Base-by-base conservation (phyloP, 139 green algal species). In the Pseudopediastrum boryanum region DNA sequence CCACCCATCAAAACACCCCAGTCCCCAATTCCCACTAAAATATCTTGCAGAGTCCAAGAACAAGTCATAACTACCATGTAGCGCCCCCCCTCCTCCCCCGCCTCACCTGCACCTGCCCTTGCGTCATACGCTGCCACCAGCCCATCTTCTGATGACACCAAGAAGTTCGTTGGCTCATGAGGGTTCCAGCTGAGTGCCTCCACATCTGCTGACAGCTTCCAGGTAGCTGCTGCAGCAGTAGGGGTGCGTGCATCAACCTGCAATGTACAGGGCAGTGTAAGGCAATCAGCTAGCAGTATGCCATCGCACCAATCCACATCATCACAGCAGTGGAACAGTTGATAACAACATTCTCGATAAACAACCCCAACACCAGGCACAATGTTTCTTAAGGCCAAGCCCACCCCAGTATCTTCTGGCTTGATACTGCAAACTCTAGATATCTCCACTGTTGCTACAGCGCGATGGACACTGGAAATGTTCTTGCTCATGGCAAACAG, bases 141-240 rank as follows among this genome's bases (percentile, higher is more conserved):
- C 52, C 93, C 93, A 70, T 97, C 87, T 69, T 97, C 94, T 9
- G 64, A 79, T 8, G 93, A 93, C n/a, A 96, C 95, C 65, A 98
- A 75, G 86, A 99, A 98, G 39, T 75, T 77, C 3, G 90, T 94
- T 29, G 94, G 93, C 16, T 83, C 65, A 79, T 92, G 81, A 5
- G 94, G 90, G 77, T 90, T 83, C 96, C 96, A 99, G 10, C 84
- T 75, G 27, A 97, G 70, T 25, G 87, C 85, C 89, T 99, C 96
- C 58, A 96, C 90, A 81, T 99, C 96, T 33, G 95, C 88, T 38
- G 69, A 84, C 2, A 98, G 10, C 10, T 68, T 29, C 94, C 94
- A 98, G 4, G 6, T 65, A 10, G 80, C 71, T 5, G 76, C 71
- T 2, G 84, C 66, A 7, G 59, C 71, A 25, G 78, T 72, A 1